phyloP scores from a whole-genome alignment of 257 asterid genomes.

The Knoxia roxburghii region DNA sequence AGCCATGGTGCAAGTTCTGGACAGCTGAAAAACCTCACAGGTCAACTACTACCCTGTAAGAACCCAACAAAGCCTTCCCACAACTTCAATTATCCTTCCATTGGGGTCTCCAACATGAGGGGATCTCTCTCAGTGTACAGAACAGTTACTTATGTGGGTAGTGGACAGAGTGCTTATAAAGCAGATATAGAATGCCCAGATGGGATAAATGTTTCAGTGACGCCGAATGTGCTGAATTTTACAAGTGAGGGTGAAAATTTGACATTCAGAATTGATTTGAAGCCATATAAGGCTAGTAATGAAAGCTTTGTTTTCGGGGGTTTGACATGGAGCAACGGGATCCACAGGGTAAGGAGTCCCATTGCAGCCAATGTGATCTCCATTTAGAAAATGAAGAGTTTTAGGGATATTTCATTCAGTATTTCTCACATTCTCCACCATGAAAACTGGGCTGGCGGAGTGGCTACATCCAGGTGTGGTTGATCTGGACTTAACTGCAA shows the following conservation, averaged over 20 bases:
- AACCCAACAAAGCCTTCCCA: conserved; percentile 27
- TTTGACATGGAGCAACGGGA: conserved; percentile 48
- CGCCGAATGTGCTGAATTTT: conserved; percentile 37
- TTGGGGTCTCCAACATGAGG: conserved; percentile 44
- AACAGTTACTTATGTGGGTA: conserved; percentile 48
- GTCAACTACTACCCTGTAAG: conserved; percentile 30
- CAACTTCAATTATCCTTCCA: conserved; percentile 57
- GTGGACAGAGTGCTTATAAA: conserved; percentile 37
- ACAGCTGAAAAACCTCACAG: conserved; percentile 49
- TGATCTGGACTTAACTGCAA: no score
- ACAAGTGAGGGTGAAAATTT: conserved; percentile 27
- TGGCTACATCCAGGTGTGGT: no score
- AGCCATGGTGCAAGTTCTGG: conserved; percentile 46
- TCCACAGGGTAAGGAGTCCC: conserved; percentile 46
- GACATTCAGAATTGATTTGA: conserved; percentile 30
- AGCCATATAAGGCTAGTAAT: conserved; percentile 28
- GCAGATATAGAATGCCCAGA: conserved; percentile 34
- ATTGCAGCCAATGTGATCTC: conserved; percentile 41
- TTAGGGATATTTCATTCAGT: no score
- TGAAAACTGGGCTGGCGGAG: no score
- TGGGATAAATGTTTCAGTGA: conserved; percentile 39
- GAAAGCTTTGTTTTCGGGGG: conserved; percentile 46
- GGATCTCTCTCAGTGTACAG: conserved; percentile 42
- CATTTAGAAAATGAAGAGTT: conserved; percentile 17
- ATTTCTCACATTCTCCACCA: no score